Evolutionary conservation across 495 filamentous ascomycete genomes (phyloP), one percentile per base, ranked within the genome.

Genomic region (Zalerion maritima): DNA sequence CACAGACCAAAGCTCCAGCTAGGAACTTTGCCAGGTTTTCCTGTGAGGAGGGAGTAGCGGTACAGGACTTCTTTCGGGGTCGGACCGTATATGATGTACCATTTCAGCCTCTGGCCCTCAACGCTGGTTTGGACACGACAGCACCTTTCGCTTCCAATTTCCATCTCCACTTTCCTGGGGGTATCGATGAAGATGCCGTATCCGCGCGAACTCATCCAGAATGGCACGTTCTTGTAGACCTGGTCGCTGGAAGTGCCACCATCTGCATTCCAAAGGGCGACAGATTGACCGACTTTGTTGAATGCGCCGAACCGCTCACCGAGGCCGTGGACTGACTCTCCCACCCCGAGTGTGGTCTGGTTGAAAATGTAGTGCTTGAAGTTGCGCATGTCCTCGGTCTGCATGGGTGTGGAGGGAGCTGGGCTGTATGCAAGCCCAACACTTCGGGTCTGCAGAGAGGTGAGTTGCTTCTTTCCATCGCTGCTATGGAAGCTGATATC

Each of bases 201-300:
- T 1, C 74, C 74, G 9, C 60, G 55, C 1, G 69, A 76, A 33
- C 69, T 76, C 19, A 81, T 51, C 47, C 73, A 80, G 47, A 81
- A 81, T 2, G 73, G 67, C 5, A 81, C 59, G 40, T 81, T 81
- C 52, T 81, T 81, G 45, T 83, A 83, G 0, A 74, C 73, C 35
- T 78, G 62, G 28, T 81, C 75, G 11, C 64, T 71, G 0, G 66
- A 73, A 11, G 78, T 81, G 6, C 75, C 76, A 2, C 77, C 76
- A 38, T 83, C 76, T 18, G 71, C 69, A 33, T 81, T 80, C 73
- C 75, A 80, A 12, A 81, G 62, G 29, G 65, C 62, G 2, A 83
- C 57, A 3, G 55, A 59, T 46, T 81, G 74, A 6, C 76, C 76
- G 18, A 78, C 73, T 45, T 77, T 78, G 37, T 72, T 71, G 32